Conservation (phyloP, 768 basidiomycete genomes). For the Suillus brevipes region DNA sequence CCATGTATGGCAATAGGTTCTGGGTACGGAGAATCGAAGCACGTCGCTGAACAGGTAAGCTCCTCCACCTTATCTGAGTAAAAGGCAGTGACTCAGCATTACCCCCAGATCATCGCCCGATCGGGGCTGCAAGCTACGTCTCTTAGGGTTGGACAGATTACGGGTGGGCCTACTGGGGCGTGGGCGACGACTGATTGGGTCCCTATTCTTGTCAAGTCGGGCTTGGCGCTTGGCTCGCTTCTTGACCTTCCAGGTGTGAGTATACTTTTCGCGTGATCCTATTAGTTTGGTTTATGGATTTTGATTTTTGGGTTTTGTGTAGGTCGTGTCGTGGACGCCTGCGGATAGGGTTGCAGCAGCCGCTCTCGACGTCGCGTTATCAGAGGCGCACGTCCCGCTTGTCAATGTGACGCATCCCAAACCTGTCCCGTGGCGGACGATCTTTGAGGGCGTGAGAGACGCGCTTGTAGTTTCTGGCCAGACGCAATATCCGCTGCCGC, state of each 20-base stretch:
- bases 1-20: slow-evolving; percentile 26
- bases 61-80: slow-evolving; percentile 19
- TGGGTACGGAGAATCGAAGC: slow-evolving; percentile 39
- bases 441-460: slow-evolving; percentile 23
- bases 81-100: slow-evolving; percentile 19
- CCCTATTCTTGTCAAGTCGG: slow-evolving; percentile 33
- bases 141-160: slow-evolving; percentile 33
- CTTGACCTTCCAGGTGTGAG: slow-evolving; percentile 25
- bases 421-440: slow-evolving; percentile 29
- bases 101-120: slow-evolving; percentile 19
- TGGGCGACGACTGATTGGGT: slow-evolving; percentile 36
- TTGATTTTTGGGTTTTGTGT: no score
- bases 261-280: neutral
- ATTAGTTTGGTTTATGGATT: neutral
- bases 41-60: slow-evolving; percentile 35
- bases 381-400: slow-evolving; percentile 18
- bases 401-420: slow-evolving; percentile 39
- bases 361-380: slow-evolving; percentile 33
- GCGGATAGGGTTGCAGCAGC: slow-evolving; percentile 38
- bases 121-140: slow-evolving; percentile 20
- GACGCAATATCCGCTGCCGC: slow-evolving; percentile 15
- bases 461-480: slow-evolving; percentile 14
- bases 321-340: slow-evolving; percentile 45
- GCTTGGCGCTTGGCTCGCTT: slow-evolving; percentile 22
- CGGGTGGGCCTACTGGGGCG: slow-evolving; percentile 31